Conservation (phyloP, 2,329 filamentous ascomycete species). For the Podosphaera aphanis region DNA sequence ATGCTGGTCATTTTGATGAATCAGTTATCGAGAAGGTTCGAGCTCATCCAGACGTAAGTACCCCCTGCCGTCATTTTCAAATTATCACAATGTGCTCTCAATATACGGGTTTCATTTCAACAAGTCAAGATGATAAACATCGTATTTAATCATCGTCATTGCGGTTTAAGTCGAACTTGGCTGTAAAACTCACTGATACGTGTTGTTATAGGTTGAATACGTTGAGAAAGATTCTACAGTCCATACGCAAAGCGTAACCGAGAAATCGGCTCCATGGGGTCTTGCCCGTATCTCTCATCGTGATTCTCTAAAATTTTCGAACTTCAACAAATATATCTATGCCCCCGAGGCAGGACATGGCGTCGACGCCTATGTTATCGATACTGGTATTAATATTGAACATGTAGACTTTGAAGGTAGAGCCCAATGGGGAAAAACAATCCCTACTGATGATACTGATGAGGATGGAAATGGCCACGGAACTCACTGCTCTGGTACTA, state of each 20-base stretch:
- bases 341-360: conserved; percentile 77
- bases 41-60: conserved; percentile 85
- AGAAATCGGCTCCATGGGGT: conserved; percentile 94
- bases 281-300: conserved; percentile 95
- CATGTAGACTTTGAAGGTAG: conserved; percentile 96
- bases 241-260: conserved; percentile 42
- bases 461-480: conserved; percentile 93
- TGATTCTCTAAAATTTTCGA: conserved; percentile 62
- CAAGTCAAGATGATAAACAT: no score
- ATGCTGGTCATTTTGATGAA: conserved; percentile 91
- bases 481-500: conserved; percentile 95
- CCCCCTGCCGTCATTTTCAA: neutral
- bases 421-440: conserved; percentile 91
- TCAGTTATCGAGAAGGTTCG: conserved; percentile 81
- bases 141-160: no score
- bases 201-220: conserved; percentile 92
- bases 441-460: conserved; percentile 62
- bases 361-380: conserved; percentile 95
- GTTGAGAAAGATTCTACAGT: conserved; percentile 90
- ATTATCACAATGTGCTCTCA: no score
- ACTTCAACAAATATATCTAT: conserved; percentile 97
- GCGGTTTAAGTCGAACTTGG: no score
- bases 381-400: conserved; percentile 81
- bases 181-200: no score
- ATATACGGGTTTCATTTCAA: no score